phyloP scores from a whole-genome alignment of 768 basidiomycete species.

The Tricholoma hemisulphureum region DNA sequence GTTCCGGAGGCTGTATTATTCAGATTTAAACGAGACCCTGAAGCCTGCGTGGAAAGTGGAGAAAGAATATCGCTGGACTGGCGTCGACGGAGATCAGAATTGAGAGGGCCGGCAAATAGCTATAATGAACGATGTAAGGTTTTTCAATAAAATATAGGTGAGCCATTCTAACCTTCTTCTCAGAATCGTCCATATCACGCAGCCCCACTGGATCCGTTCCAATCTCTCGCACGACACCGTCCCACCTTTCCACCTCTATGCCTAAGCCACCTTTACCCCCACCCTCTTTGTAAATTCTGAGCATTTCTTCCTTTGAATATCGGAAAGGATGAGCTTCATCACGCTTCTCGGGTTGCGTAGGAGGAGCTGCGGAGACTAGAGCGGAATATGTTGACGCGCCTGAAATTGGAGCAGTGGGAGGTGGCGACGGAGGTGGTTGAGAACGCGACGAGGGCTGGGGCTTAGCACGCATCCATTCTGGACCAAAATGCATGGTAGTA shows the following conservation, averaged over 20 bases:
- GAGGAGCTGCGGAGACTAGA: slow-evolving; percentile 55
- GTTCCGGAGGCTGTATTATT: slow-evolving; percentile 39
- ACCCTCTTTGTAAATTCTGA: slow-evolving; percentile 80
- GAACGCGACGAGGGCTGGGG: slow-evolving; percentile 52
- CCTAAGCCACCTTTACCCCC: slow-evolving; percentile 72
- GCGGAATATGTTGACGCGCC: slow-evolving; percentile 70
- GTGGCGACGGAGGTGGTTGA: slow-evolving; percentile 60
- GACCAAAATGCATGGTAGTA: slow-evolving; percentile 86
- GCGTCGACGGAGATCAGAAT: slow-evolving; percentile 85
- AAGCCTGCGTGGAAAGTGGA: slow-evolving; percentile 50
- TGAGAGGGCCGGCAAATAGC: slow-evolving; percentile 81
- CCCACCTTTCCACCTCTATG: slow-evolving; percentile 86
- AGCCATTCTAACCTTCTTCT: slow-evolving; percentile 76
- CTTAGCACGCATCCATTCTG: slow-evolving; percentile 91
- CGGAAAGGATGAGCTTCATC: slow-evolving; percentile 78
- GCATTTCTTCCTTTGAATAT: slow-evolving; percentile 83
- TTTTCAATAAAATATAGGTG: slow-evolving; percentile 17
- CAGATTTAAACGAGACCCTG: slow-evolving; percentile 51
- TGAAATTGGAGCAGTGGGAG: slow-evolving; percentile 44
- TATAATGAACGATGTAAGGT: slow-evolving; percentile 34
- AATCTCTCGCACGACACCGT: slow-evolving; percentile 80
- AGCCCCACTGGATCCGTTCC: slow-evolving; percentile 70
- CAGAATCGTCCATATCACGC: slow-evolving; percentile 76
- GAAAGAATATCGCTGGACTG: slow-evolving; percentile 75
- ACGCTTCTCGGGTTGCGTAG: slow-evolving; percentile 49